A percentile compares a stretch with the other conserved stretches of the same genome.
Evolutionary conservation across 2,329 filamentous ascomycete species (phyloP).

Genomic region (Beauveria varroae): DNA sequence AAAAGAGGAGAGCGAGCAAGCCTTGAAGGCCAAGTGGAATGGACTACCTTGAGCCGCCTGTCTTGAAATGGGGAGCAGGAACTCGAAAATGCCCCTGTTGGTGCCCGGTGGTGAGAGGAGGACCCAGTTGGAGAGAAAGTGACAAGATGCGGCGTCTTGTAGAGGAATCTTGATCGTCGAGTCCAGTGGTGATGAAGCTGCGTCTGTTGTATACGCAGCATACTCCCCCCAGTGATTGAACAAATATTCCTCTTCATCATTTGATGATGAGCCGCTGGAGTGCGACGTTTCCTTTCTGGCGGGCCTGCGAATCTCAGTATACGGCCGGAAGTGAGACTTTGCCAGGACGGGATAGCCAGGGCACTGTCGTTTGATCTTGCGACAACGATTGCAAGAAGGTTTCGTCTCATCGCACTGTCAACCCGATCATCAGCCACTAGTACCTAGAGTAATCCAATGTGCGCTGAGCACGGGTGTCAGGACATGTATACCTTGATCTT

Average conservation of each 20-base stretch:
- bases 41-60: not conserved
- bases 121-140: constrained; percentile 5
- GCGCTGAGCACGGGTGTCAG: not conserved
- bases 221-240: not conserved
- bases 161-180: constrained; percentile 1
- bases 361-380: constrained; percentile 1
- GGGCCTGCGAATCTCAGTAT: not conserved
- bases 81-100: not conserved
- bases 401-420: constrained; percentile 1
- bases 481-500: not conserved
- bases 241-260: not conserved
- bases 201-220: not conserved
- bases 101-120: not conserved
- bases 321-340: not conserved
- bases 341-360: not conserved
- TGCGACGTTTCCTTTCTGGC: not conserved
- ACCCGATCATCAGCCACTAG: not conserved
- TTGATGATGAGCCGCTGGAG: not conserved
- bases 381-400: not conserved
- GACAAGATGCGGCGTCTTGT: not conserved
- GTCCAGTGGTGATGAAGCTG: not conserved
- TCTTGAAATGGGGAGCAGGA: not conserved
- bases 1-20: not conserved
- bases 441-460: not conserved
- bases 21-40: constrained; percentile 1